Evolutionary conservation across 139 green algal species (phyloP).

Genomic region (Micromonas commoda): DNA sequence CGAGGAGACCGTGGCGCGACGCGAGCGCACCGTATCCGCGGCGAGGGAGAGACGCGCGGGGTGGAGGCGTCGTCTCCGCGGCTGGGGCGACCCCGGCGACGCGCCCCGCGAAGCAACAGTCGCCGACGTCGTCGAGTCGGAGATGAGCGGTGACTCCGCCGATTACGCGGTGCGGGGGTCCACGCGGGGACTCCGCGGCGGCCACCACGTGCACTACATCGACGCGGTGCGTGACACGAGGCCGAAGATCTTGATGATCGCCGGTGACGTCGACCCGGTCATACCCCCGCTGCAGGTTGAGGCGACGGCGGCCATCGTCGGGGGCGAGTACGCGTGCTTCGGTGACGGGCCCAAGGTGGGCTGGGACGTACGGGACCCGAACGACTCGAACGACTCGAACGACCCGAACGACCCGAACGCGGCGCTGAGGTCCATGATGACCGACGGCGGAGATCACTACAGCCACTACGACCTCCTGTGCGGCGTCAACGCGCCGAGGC

Average conservation of each 20-base stretch:
- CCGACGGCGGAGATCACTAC: not conserved
- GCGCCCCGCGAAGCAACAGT: too few relatives aligned
- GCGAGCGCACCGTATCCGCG: not conserved
- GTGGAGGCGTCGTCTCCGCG: too few relatives aligned
- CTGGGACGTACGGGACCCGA: not conserved
- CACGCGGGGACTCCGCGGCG: too few relatives aligned
- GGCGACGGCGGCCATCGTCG: not conserved
- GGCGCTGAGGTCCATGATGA: not conserved
- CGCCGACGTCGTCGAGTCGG: too few relatives aligned
- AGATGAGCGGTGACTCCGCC: too few relatives aligned
- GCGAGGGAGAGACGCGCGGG: not conserved
- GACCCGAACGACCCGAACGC: not conserved
- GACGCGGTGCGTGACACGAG: not conserved
- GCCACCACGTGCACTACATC: too few relatives aligned
- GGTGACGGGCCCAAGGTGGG: not conserved
- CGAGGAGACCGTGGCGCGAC: not conserved
- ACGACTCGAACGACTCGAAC: not conserved
- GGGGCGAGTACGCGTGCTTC: not conserved
- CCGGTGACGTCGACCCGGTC: slow-evolving; percentile 16
- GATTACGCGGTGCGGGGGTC: too few relatives aligned
- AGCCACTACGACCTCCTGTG: slow-evolving; percentile 20
- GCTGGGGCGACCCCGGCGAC: too few relatives aligned
- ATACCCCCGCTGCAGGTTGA: slow-evolving; percentile 12
- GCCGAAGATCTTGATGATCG: not conserved
- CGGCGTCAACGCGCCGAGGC: not conserved